Evolutionary conservation across 176 grass and related monocot genomes (phyloP), one percentile per base, ranked within the genome.

Genomic region (barley (Hordeum vulgare)): DNA sequence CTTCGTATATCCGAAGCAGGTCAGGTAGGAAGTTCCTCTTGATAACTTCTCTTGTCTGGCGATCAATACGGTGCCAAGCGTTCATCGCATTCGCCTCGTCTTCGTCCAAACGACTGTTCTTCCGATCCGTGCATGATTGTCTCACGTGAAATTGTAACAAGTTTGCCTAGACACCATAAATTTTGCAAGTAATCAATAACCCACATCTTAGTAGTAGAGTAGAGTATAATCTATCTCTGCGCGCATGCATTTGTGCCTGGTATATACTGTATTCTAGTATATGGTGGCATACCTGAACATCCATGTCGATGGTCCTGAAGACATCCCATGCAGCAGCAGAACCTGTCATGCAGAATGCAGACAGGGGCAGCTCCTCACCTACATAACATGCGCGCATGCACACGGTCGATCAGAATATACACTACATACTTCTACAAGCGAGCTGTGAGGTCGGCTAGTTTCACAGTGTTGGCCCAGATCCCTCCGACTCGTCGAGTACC

Each of bases 231-330:
- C 20, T 18, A 8, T 18, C 64, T 66, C 65, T 37, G 33, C 8
- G n/a, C 3, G 11, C 66, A 44, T 71, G 39, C 23, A 71, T 44
- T 17, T 71, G 5, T 37, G 3, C n/a, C 25, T 24, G 8, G 12
- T 25, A 26, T 44, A 71, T 45, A 6, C 37, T 40, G 47, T 51
- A 51, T 18, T 51, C 47, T 49, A 45, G 53, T 56, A 56, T 21
- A 56, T 9, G 53, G 63, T 17, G 41, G 5, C 10, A 14, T 74
- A 74, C 71, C 71, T 74, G 44, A 53, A 53, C 44, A 27, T 74
- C 71, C 71, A 74, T 74, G 44, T 53, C 71, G 71, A 74, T 74
- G 71, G 44, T 53, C 44, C 71, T 74, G 15, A 74, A 74, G 44
- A 53, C 26, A 74, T 74, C 71, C 71, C 71, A 74, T 33, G 14